Base-by-base conservation (phyloP, 306 rosid genomes). In the Cucurbita maxima region DNA sequence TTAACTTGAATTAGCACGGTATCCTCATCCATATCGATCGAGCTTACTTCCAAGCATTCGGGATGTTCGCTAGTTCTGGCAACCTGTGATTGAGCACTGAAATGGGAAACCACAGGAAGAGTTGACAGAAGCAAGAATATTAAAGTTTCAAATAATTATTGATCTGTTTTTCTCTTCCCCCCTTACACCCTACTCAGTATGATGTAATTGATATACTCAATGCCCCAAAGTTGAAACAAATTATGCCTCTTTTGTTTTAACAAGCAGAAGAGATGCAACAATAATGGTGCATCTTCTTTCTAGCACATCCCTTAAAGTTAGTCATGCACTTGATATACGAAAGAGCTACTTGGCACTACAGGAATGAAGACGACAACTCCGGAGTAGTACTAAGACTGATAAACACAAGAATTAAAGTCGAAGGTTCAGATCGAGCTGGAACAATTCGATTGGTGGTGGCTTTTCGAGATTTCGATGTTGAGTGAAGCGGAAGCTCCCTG, bases 401-500 rank as follows among this genome's bases (percentile, higher is more conserved):
- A 75, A 47, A 69, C 69, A 44, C 71, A 56, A 52, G 14, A 73
- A 61, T 89, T 83, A 94, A 45, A 94, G 95, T 76, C 86, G 83
- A 74, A 94, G 99, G 79, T 88, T 85, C 77, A 94, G 80, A 81
- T 94, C 97, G 71, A 94, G 84, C 80, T 84, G 83, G 82, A 76
- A 78, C 71, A 84, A 68, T 53, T 84, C 88, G 54, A 81, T 78
- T 44, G 78, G 79, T 40, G 82, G 81, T 15, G 84, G 81, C 75
- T 83, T 76, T 8, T 83, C 80, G 68, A 80, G 76, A 75, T 74
- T 80, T 69, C 73, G 89, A 53, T 76, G 78, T 9, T 81, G 78
- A 79, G 83, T 80, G 77, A 89, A 76, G 8, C 82, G 91, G 59
- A 91, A 95, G 90, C 99, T 95, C 0, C 99, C 99, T 3, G 97